A percentile compares a stretch with the other conserved stretches of the same genome.
phyloP scores from a whole-genome alignment of 148 eudicot genomes.

The Talinum fruticosum region DNA sequence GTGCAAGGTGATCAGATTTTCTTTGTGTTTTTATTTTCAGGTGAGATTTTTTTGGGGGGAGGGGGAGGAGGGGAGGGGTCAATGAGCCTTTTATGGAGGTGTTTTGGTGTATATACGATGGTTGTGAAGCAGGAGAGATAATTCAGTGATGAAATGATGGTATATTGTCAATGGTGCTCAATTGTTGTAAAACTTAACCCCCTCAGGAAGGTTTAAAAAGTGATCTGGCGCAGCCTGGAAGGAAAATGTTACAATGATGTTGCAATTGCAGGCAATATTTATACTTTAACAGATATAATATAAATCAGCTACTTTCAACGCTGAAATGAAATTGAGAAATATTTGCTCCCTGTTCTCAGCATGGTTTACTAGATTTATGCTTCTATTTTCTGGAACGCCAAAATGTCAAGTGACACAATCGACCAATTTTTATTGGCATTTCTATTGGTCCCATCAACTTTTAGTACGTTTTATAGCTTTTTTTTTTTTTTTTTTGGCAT shows the following conservation, averaged over 20 bases:
- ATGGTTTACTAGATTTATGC: too few species aligned
- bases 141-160: conserved; percentile 2
- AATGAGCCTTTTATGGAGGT: conserved; percentile 2
- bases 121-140: conserved; percentile 2
- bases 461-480: too few species aligned
- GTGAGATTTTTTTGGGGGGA: not conserved
- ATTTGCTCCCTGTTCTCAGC: too few species aligned
- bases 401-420: too few species aligned
- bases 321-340: too few species aligned
- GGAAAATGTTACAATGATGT: too few species aligned
- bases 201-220: not conserved
- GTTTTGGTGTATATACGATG: conserved; percentile 18
- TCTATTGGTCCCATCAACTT: too few species aligned
- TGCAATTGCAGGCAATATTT: not conserved
- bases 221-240: not conserved
- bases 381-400: too few species aligned
- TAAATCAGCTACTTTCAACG: not conserved
- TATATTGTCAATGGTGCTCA: not conserved
- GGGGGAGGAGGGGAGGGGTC: not conserved
- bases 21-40: not conserved
- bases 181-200: not conserved
- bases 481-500: too few species aligned
- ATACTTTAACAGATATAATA: not conserved
- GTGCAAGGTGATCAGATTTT: not conserved
- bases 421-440: too few species aligned